Evolutionary conservation across 345 rosid species (phyloP).

Genomic region (Camelina laxa): DNA sequence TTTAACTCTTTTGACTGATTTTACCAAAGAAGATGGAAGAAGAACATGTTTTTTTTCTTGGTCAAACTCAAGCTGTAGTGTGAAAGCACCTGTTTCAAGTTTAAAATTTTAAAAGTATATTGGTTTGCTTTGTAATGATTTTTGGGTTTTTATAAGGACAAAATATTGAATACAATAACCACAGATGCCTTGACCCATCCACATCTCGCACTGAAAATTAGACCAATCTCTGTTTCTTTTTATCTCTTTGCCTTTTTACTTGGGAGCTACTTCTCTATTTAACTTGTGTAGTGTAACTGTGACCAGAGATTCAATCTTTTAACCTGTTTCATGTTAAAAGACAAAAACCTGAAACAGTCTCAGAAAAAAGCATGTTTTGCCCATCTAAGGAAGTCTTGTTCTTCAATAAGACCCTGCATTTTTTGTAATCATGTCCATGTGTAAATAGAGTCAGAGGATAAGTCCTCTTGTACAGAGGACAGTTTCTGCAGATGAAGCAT

Average conservation of each 20-base stretch:
- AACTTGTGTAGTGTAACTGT: slow-evolving; percentile 27
- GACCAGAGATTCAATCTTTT: too few relatives aligned
- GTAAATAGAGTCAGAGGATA: slow-evolving; percentile 27
- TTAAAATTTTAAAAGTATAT: not conserved
- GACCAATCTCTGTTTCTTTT: slow-evolving; percentile 45
- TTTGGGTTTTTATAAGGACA: slow-evolving; percentile 34
- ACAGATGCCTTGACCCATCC: slow-evolving; percentile 61
- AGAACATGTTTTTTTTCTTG: slow-evolving; percentile 21
- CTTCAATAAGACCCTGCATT: slow-evolving; percentile 18
- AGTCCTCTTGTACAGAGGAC: slow-evolving; percentile 18
- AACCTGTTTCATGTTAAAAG: slow-evolving; percentile 36
- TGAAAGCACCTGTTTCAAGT: slow-evolving; percentile 25
- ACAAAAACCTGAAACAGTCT: slow-evolving; percentile 41
- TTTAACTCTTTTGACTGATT: slow-evolving; percentile 22
- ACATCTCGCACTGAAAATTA: slow-evolving; percentile 80
- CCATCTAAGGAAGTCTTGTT: slow-evolving; percentile 32
- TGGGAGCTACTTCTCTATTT: slow-evolving; percentile 22
- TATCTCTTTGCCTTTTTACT: slow-evolving; percentile 33
- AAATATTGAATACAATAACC: slow-evolving; percentile 11
- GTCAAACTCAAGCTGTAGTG: slow-evolving; percentile 39
- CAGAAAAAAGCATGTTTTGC: slow-evolving; percentile 39
- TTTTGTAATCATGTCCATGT: slow-evolving; percentile 27
- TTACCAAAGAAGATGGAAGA: slow-evolving; percentile 22
- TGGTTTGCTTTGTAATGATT: slow-evolving; percentile 24
- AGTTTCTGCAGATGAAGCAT: slow-evolving; percentile 26